Conservation (phyloP, 2,329 filamentous ascomycete genomes). For the Ramularia collo-cygni region DNA sequence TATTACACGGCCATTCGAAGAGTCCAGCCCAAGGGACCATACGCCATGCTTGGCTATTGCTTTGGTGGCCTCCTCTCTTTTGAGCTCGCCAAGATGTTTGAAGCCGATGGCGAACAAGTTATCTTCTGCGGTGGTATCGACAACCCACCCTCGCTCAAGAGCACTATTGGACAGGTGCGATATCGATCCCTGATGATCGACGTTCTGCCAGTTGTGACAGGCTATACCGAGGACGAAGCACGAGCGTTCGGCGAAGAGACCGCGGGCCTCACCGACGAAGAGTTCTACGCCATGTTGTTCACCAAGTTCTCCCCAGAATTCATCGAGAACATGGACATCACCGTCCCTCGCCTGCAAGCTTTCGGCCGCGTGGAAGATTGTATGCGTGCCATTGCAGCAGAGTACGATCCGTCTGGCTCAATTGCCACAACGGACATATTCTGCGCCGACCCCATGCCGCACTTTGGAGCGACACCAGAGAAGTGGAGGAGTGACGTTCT, state of each 20-base stretch:
- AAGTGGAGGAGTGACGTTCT: constrained; percentile 16
- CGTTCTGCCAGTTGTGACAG: constrained; percentile 15
- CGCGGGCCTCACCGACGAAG: constrained; percentile 10
- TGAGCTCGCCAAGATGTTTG: constrained; percentile 43
- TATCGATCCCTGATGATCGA: constrained; percentile 17
- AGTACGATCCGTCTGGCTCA: constrained; percentile 12
- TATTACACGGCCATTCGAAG: constrained; percentile 39
- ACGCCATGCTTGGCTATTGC: constrained; percentile 47
- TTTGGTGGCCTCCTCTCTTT: constrained; percentile 47
- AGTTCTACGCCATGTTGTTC: constrained; percentile 17
- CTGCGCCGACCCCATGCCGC: constrained; percentile 15
- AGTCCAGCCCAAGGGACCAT: constrained; percentile 44
- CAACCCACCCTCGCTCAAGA: constrained; percentile 43
- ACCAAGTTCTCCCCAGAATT: constrained; percentile 17
- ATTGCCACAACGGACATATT: constrained; percentile 15
- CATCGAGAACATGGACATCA: constrained; percentile 19
- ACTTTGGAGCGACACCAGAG: constrained; percentile 13
- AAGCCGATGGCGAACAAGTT: constrained; percentile 30
- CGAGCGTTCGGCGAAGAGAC: constrained; percentile 13
- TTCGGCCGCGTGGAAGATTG: constrained; percentile 17
- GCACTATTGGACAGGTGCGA: constrained; percentile 13
- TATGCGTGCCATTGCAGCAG: constrained; percentile 13
- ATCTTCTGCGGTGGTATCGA: constrained; percentile 42
- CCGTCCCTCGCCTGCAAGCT: constrained; percentile 15
- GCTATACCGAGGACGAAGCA: constrained; percentile 13